Percentiles rank a stretch among this genome's conserved stretches.
phyloP scores from a whole-genome alignment of 202 grass and related monocot genomes.

The Saccharum hybrid region DNA sequence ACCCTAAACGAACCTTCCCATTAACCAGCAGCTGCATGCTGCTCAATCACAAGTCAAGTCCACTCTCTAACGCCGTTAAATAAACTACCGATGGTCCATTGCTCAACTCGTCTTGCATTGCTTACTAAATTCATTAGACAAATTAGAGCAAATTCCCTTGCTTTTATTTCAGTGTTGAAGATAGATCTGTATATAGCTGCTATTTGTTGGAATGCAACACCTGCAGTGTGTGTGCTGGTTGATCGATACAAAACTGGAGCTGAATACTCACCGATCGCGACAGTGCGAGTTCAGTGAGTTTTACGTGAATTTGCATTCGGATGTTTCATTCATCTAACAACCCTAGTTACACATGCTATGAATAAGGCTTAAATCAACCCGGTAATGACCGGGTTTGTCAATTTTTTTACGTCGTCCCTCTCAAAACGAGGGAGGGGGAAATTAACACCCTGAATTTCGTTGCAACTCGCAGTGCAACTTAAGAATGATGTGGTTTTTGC shows the following conservation, averaged over 20 bases:
- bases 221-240: too few relatives aligned
- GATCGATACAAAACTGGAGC: background rate
- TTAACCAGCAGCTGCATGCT: background rate
- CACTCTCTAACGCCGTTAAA: background rate
- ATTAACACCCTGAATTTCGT: too few relatives aligned
- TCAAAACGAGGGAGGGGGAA: too few relatives aligned
- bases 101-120: background rate
- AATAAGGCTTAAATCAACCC: too few relatives aligned
- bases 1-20: conserved; percentile 29
- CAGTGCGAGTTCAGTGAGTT: background rate
- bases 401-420: too few relatives aligned
- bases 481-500: too few relatives aligned
- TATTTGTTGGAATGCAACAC: background rate
- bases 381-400: too few relatives aligned
- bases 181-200: background rate
- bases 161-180: background rate
- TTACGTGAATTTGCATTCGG: background rate
- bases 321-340: too few relatives aligned
- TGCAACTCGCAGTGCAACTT: too few relatives aligned
- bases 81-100: background rate
- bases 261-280: background rate
- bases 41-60: background rate
- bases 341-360: too few relatives aligned
- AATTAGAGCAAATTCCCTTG: background rate
- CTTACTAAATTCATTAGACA: background rate